Conservation (phyloP, 768 basidiomycete species). For the Mycena olivaceomarginata region DNA sequence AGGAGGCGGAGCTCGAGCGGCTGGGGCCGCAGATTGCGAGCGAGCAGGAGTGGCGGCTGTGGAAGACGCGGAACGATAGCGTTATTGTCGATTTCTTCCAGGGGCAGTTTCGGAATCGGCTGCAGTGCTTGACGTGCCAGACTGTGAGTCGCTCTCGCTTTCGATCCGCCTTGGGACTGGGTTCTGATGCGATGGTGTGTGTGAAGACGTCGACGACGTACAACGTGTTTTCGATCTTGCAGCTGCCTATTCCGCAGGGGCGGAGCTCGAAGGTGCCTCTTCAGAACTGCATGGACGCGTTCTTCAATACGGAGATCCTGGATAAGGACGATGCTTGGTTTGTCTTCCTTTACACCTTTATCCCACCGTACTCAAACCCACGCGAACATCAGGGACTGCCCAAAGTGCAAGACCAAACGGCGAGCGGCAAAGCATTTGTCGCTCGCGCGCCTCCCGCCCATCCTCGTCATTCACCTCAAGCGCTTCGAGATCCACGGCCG, state of each 20-base stretch:
- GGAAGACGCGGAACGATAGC: constrained; percentile 93
- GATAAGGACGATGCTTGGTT: constrained; percentile 97
- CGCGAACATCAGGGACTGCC: constrained; percentile 85
- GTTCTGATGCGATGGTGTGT: constrained; percentile 11
- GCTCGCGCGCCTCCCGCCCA: constrained; percentile 93
- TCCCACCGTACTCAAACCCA: neutral
- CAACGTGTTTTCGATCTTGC: constrained; percentile 96
- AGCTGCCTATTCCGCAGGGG: constrained; percentile 88
- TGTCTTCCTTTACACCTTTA: constrained; percentile 44
- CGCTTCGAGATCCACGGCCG: constrained; percentile 93
- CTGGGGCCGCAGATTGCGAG: constrained; percentile 92
- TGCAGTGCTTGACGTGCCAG: constrained; percentile 93
- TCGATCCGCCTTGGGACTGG: constrained; percentile 4
- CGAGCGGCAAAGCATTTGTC: constrained; percentile 92
- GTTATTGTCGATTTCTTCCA: constrained; percentile 98
- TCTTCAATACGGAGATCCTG: constrained; percentile 93
- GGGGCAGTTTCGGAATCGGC: constrained; percentile 93
- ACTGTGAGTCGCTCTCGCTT: constrained; percentile 71
- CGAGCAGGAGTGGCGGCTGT: constrained; percentile 94
- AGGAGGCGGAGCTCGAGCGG: constrained; percentile 92
- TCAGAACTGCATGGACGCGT: constrained; percentile 89
- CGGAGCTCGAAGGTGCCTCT: constrained; percentile 80
- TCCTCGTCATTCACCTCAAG: constrained; percentile 94
- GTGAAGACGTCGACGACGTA: constrained; percentile 96
- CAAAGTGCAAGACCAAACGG: constrained; percentile 92